Conservation (phyloP, 352 stramenopile species). For the Sclerospora graminicola region DNA sequence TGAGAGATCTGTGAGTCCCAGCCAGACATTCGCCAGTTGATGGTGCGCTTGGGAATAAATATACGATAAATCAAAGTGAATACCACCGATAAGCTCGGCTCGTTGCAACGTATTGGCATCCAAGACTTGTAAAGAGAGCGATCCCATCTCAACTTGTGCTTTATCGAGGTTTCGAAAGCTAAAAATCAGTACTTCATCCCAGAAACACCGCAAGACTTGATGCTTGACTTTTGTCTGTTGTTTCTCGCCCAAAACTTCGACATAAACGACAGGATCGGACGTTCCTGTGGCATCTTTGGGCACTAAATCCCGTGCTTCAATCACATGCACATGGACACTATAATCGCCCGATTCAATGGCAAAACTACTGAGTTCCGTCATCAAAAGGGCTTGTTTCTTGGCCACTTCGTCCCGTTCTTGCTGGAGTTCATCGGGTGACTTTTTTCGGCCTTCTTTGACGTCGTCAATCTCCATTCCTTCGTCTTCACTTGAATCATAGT, state of each 20-base stretch:
- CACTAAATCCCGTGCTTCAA: slow-evolving; percentile 84
- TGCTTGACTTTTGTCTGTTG: slow-evolving; percentile 80
- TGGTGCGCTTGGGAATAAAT: slow-evolving; percentile 83
- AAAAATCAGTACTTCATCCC: slow-evolving; percentile 79
- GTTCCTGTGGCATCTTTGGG: slow-evolving; percentile 82
- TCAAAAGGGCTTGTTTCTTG: slow-evolving; percentile 63
- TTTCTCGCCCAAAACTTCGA: slow-evolving; percentile 80
- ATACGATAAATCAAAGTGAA: slow-evolving; percentile 83
- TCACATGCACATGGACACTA: slow-evolving; percentile 83
- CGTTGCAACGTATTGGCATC: slow-evolving; percentile 79
- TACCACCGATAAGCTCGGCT: slow-evolving; percentile 83
- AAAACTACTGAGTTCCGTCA: slow-evolving; percentile 66
- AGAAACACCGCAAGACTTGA: slow-evolving; percentile 81
- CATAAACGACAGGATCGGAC: slow-evolving; percentile 87
- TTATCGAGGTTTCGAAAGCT: slow-evolving; percentile 69
- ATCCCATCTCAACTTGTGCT: slow-evolving; percentile 74
- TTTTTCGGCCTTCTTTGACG: slow-evolving; percentile 34
- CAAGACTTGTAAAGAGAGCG: slow-evolving; percentile 73
- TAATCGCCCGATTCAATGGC: slow-evolving; percentile 86
- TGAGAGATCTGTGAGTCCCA: slow-evolving; percentile 79
- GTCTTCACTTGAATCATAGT: slow-evolving; percentile 62
- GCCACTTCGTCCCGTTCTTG: slow-evolving; percentile 60
- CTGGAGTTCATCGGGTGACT: slow-evolving; percentile 55
- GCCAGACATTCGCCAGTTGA: slow-evolving; percentile 85
- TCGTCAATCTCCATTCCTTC: slow-evolving; percentile 53